phyloP scores from a whole-genome alignment of 106 monocot species.

The Apostasia shenzhenica region DNA sequence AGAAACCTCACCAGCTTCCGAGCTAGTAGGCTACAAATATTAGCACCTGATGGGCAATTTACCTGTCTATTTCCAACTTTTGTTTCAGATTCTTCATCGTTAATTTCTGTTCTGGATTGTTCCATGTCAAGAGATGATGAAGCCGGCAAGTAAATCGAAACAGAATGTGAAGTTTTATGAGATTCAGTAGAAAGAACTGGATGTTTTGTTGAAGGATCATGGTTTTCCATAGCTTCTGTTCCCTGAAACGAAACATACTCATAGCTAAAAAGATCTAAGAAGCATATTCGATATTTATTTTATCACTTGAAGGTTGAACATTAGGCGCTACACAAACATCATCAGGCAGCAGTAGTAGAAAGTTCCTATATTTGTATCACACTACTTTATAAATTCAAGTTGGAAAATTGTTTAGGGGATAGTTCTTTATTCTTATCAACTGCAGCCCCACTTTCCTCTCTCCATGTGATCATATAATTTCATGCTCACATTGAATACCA shows the following conservation, averaged over 20 bases:
- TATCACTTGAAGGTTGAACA: not conserved
- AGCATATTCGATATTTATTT: not conserved
- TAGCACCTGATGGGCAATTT: not conserved
- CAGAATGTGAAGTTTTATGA: slow-evolving; percentile 9
- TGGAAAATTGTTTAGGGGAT: too few species aligned
- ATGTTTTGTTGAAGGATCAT: slow-evolving; percentile 1
- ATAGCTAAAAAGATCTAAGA: not conserved
- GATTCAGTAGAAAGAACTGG: not conserved
- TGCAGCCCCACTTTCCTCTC: too few species aligned
- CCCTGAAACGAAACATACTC: slow-evolving; percentile 15
- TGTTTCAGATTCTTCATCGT: not conserved
- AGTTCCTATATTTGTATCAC: too few species aligned
- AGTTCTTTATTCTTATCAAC: too few species aligned
- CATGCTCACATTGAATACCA: too few species aligned
- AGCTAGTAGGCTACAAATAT: not conserved
- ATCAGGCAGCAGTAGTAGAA: not conserved
- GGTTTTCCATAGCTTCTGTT: not conserved
- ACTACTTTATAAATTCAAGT: too few species aligned
- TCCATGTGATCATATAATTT: too few species aligned
- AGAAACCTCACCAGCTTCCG: slow-evolving; percentile 8
- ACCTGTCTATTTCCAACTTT: not conserved
- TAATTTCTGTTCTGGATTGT: slow-evolving; percentile 5
- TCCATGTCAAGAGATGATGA: slow-evolving; percentile 14
- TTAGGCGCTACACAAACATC: not conserved
- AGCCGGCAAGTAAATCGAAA: slow-evolving; percentile 26